Percentiles rank a stretch among this genome's conserved stretches.
phyloP scores from a whole-genome alignment of 2,329 filamentous ascomycete species.

The Colletotrichum sojae region DNA sequence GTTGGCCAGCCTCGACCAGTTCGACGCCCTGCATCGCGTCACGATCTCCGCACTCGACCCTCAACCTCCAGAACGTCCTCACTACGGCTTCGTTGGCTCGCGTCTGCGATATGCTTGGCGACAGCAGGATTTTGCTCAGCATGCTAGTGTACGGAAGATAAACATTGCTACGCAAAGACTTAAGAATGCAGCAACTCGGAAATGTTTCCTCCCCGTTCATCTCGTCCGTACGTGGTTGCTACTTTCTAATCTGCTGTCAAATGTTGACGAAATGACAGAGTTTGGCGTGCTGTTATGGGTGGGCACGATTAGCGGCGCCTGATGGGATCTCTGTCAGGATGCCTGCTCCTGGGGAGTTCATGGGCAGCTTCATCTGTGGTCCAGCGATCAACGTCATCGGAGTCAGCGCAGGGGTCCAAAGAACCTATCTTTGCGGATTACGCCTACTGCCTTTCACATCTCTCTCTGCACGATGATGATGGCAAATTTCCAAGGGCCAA shows the following conservation, averaged over 20 bases:
- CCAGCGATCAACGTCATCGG: conserved; percentile 34
- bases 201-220: conserved; percentile 11
- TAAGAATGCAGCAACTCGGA: conserved; percentile 8
- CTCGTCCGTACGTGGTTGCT: conserved; percentile 12
- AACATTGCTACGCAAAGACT: neutral
- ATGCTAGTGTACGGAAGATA: neutral
- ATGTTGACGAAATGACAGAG: conserved; percentile 12
- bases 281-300: conserved; percentile 28
- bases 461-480: neutral
- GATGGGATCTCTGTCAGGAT: conserved; percentile 17
- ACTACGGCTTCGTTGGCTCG: conserved; percentile 7
- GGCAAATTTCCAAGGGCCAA: neutral
- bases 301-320: neutral
- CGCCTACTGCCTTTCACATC: neutral
- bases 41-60: conserved; percentile 40
- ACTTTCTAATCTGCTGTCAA: conserved; percentile 30
- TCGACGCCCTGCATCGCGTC: conserved; percentile 29
- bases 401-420: neutral
- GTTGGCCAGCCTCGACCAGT: conserved; percentile 26
- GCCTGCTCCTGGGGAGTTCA: conserved; percentile 6
- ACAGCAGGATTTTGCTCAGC: neutral
- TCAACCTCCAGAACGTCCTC: conserved; percentile 30
- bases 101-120: conserved; percentile 12
- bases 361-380: conserved; percentile 18
- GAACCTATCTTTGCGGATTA: neutral